phyloP scores from a whole-genome alignment of 345 rosid species.

The Salix koriyanagi region DNA sequence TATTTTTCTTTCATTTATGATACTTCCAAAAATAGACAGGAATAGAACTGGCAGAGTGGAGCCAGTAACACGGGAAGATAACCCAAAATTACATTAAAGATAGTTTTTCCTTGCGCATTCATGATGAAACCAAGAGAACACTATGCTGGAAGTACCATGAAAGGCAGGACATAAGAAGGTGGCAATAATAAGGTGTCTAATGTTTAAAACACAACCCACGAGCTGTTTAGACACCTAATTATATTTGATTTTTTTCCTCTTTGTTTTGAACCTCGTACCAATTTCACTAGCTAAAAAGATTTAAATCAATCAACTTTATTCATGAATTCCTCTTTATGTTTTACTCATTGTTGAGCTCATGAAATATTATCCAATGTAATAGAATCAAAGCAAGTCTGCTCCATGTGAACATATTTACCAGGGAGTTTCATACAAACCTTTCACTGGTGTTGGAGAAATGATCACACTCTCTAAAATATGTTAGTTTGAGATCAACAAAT shows the following conservation, averaged over 20 bases:
- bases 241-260: neutral
- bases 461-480: neutral
- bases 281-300: neutral
- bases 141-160: neutral
- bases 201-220: neutral
- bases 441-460: neutral
- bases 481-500: neutral
- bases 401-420: neutral
- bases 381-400: neutral
- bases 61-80: neutral
- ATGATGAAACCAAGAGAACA: neutral
- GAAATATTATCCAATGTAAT: neutral
- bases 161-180: neutral
- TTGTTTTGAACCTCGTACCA: neutral
- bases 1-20: neutral
- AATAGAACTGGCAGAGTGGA: neutral
- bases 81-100: neutral
- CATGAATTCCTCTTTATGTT: neutral
- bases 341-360: neutral
- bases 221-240: neutral
- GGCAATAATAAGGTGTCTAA: neutral
- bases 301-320: neutral
- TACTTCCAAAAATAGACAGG: neutral
- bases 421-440: neutral
- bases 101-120: neutral